Percentiles rank a stretch among this genome's conserved stretches.
Evolutionary conservation across 768 basidiomycete species (phyloP).

Genomic region (Suillus cothurnatus): DNA sequence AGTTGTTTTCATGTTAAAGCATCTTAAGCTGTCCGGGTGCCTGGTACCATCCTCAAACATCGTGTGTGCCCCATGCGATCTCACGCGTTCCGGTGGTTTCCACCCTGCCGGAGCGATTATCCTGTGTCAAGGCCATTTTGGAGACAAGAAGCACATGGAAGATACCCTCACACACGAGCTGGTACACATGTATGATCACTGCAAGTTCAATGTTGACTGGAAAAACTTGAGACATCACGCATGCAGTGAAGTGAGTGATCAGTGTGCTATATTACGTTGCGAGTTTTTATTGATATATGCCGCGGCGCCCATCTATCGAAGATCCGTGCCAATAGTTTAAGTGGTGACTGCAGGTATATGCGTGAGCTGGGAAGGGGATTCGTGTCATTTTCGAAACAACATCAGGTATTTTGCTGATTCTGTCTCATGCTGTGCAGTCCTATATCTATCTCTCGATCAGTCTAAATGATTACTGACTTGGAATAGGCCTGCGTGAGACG

Average conservation of each 20-base stretch:
- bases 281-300: constrained; percentile 3
- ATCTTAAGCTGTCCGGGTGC: constrained; percentile 76
- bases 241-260: constrained; percentile 83
- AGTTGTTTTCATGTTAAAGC: constrained; percentile 90
- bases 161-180: constrained; percentile 93
- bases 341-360: constrained; percentile 88
- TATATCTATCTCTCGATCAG: constrained; percentile 12
- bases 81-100: constrained; percentile 78
- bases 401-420: constrained; percentile 61
- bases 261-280: background rate
- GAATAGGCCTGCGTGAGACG: constrained; percentile 86
- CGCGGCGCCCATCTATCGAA: constrained; percentile 34
- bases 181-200: constrained; percentile 94
- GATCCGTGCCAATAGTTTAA: constrained; percentile 95
- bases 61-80: constrained; percentile 83
- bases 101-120: constrained; percentile 78
- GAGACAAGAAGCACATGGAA: constrained; percentile 86
- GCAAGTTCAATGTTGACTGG: constrained; percentile 95
- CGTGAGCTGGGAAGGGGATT: constrained; percentile 81
- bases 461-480: constrained; percentile 12
- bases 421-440: constrained; percentile 13
- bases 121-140: constrained; percentile 84
- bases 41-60: constrained; percentile 72
- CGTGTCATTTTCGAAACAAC: constrained; percentile 86
- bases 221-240: constrained; percentile 89